Evolutionary conservation across 495 filamentous ascomycete species (phyloP).

Genomic region (Aspergillus sparsus): DNA sequence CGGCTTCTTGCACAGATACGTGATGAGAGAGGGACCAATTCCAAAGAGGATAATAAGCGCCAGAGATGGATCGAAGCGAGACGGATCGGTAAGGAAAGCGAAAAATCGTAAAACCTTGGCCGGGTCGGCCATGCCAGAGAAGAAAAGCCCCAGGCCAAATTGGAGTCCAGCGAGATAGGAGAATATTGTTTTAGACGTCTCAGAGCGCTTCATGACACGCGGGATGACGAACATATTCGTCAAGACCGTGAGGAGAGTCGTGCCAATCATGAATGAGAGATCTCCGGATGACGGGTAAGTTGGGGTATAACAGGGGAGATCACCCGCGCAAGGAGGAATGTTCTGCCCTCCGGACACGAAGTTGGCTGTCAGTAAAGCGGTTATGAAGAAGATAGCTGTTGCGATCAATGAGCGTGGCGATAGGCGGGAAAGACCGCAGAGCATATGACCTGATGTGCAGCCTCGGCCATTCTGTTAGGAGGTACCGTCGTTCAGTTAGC

Average conservation of each 20-base stretch:
- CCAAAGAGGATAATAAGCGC: conserved; percentile 53
- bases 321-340: conserved; percentile 39
- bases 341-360: conserved; percentile 30
- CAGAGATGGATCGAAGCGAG: conserved; percentile 56
- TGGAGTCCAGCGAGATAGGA: conserved; percentile 50
- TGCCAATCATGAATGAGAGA: conserved; percentile 35
- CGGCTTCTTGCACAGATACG: conserved; percentile 36
- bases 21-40: conserved; percentile 46
- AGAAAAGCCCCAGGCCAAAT: conserved; percentile 56
- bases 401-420: conserved; percentile 54
- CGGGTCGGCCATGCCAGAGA: conserved; percentile 57
- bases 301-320: conserved; percentile 51
- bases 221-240: conserved; percentile 37
- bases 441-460: conserved; percentile 64
- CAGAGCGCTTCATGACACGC: conserved; percentile 29
- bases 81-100: conserved; percentile 42
- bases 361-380: conserved; percentile 53
- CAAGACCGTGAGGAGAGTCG: conserved; percentile 35
- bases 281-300: conserved; percentile 45
- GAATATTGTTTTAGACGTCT: conserved; percentile 31
- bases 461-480: conserved; percentile 49
- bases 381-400: conserved; percentile 56
- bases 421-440: conserved; percentile 57
- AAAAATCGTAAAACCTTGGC: conserved; percentile 58
- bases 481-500: conserved; percentile 6